Percentiles rank a stretch among this genome's conserved stretches.
These are phyloP conservation scores for Globisporangium apiculatum DNA, from an alignment of 352 stramenopile genomes.

Conservation along the genomic window DNA sequence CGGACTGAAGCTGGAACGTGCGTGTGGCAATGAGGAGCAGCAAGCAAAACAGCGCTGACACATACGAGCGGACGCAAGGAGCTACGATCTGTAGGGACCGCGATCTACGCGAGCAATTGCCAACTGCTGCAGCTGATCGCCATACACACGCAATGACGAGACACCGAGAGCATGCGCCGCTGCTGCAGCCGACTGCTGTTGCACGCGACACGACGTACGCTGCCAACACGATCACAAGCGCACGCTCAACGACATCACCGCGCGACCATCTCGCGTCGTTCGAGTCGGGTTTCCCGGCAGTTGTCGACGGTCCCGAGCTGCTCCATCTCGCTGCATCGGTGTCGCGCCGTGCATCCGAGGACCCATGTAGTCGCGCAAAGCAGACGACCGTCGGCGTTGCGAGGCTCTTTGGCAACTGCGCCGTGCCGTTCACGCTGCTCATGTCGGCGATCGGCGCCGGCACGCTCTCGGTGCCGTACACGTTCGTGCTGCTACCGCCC, in stretches of 20 bases:
- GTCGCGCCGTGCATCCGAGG: conserved; percentile 2
- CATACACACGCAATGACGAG: not conserved
- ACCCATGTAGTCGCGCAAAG: conserved; percentile 11
- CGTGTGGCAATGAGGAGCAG: no score
- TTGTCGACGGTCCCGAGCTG: conserved; percentile 15
- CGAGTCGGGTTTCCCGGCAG: conserved; percentile 13
- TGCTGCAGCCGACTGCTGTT: not conserved
- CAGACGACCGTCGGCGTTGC: conserved; percentile 8
- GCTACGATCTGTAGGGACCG: no score
- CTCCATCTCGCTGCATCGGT: conserved; percentile 4
- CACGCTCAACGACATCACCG: not conserved
- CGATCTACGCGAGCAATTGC: no score
- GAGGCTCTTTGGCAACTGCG: conserved; percentile 9
- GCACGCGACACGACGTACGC: no score
- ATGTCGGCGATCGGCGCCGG: conserved; percentile 63
- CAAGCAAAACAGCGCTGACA: no score
- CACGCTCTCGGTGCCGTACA: conserved; percentile 67
- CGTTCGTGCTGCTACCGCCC: conserved; percentile 45
- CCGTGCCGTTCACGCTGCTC: conserved; percentile 29
- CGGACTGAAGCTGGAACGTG: no score
- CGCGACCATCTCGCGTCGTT: conserved; percentile 18
- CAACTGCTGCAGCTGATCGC: no score
- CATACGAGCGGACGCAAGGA: no score
- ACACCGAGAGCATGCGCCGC: conserved; percentile 1
- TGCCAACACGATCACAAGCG: no score